Base-by-base conservation (phyloP, 768 basidiomycete species). In the Russula brevipes region DNA sequence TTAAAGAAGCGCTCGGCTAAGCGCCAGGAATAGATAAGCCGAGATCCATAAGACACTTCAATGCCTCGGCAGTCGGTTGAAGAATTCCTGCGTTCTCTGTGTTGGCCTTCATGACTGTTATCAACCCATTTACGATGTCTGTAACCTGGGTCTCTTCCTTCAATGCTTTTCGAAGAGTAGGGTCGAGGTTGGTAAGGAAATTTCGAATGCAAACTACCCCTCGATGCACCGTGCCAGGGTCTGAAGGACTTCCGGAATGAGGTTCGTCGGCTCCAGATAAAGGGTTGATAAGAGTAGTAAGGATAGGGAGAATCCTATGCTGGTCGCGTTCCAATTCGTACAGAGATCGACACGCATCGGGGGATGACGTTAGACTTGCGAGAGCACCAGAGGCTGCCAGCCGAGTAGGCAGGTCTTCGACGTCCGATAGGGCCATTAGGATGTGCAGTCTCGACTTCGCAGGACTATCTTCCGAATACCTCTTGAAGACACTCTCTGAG, bases 321-420 rank as follows among this genome's bases (percentile, higher is more conserved):
- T 81, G 81, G 61, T 90, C 86, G 49, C 74, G 74, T 70, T 92
- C 85, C 33, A 94, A 80, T 39, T 78, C 76, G 16, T 86, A 71
- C n/a, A 96, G 75, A 2, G 79, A 76, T 6, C 73, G 71, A 70
- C 91, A 94, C 11, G 84, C 85, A 36, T 75, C 75, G 1, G 80
- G 77, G 0, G 85, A 82, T 31, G 80, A 77, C 1, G 88, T 88
- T 59, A 99, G 74, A 35, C 86, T 87, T 5, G 96, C 94, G 45
- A 98, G 77, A 3, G 94, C 90, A 17, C 95, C 96, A 0, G 91
- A 86, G 1, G 95, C 92, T n/a, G 96, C 96, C 16, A 91, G 72
- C 39, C 89, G 83, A 3, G 96, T 99, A 7, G 84, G 83, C 9
- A 86, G 56, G 75, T 99, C 97, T 31, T 94, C 87, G 14, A 92